Base-by-base conservation (phyloP, 495 filamentous ascomycete genomes). In the Oidiodendron maius region DNA sequence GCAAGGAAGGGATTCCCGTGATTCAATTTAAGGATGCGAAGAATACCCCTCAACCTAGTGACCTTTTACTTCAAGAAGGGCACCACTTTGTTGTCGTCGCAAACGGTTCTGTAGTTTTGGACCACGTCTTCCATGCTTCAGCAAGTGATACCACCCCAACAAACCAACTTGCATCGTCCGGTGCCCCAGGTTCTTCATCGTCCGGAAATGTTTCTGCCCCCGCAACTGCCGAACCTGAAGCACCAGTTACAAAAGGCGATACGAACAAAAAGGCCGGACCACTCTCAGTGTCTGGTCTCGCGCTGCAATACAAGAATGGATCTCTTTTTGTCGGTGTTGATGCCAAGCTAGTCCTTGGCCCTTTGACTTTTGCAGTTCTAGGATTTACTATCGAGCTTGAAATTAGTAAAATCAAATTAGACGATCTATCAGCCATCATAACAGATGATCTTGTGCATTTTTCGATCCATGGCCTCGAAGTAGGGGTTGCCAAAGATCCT, bases 401-500 rank as follows among this genome's bases (percentile, higher is more conserved):
- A 12, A 4, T 52, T 2, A 32, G 23, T 24, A 6, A 22, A 26
- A 10, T 53, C 9, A 53, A 26, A 22, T 17, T 53, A 3, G 30
- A 48, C 11, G 17, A 48, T 22, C 38, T 53, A 10, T 13, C 15
- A 15, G 18, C 23, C 22, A 32, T 48, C 38, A 18, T 37, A 16
- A 51, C 40, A 11, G n/a, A 44, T 1, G 48, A 23, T n/a, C 20
- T 51, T 2, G 20, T 38, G 3, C 2, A 25, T 11, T 15, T 62
- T 16, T 38, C 45, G 4, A 50, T 78, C n/a, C 43, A 59, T 2
- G 72, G 74, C 1, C 43, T 77, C 0, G 56, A 59, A 0, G 58
- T 57, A 6, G 44, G 48, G 0, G 69, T 75, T 30, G 56, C 70
- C 16, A 52, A 58, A 38, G 56, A 62, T 3, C 75, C 73, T 1